A percentile compares a stretch with the other conserved stretches of the same genome.
These are phyloP conservation scores for Austroboletus eburneus DNA, from an alignment of 768 basidiomycete genomes.

Conservation along the genomic window DNA sequence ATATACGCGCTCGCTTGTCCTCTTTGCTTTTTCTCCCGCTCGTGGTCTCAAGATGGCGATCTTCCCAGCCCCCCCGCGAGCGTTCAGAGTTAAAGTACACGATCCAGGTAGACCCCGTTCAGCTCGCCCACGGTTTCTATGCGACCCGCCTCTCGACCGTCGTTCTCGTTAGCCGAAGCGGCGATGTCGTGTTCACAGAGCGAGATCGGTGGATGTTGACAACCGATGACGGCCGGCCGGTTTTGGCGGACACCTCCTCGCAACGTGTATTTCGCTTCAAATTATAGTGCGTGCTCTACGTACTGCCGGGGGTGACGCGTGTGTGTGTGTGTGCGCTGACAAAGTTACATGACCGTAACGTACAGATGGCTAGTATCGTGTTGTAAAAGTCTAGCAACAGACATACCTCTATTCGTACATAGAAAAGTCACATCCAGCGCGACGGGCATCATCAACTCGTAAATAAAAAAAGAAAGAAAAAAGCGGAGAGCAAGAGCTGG, in stretches of 20 bases:
- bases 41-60: conserved; percentile 22
- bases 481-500: neutral
- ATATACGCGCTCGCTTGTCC: conserved; percentile 3
- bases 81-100: conserved; percentile 57
- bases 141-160: conserved; percentile 75
- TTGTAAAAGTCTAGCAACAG: conserved; percentile 26
- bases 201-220: conserved; percentile 64
- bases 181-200: conserved; percentile 65
- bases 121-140: conserved; percentile 34
- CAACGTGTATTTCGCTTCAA: conserved; percentile 52
- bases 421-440: conserved; percentile 30
- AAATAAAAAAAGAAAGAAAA: conserved; percentile 16
- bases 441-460: conserved; percentile 12
- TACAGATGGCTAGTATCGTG: conserved; percentile 24
- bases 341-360: conserved; percentile 31
- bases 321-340: conserved; percentile 7
- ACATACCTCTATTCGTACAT: conserved; percentile 18
- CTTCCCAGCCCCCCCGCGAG: conserved; percentile 39
- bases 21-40: neutral
- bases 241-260: conserved; percentile 36
- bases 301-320: neutral
- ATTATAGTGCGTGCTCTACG: neutral
- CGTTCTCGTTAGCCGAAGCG: conserved; percentile 57
- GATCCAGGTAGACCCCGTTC: conserved; percentile 58
- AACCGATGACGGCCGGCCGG: conserved; percentile 35